Percentiles rank a stretch among this genome's conserved stretches.
Evolutionary conservation across 2,329 filamentous ascomycete species (phyloP).

Genomic region (Nakataea oryzae): DNA sequence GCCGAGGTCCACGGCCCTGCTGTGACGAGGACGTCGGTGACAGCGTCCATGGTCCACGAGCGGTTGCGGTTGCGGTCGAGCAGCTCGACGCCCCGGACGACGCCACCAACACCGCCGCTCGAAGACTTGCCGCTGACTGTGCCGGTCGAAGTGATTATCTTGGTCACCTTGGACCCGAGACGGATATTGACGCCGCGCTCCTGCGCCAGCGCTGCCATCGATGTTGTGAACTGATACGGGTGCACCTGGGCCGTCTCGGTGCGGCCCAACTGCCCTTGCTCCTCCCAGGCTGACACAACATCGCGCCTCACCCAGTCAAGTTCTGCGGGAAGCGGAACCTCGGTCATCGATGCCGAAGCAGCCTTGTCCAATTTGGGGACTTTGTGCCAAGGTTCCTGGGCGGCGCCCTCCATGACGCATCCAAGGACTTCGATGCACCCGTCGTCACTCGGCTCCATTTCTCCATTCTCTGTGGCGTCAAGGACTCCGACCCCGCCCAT

Average conservation of each 20-base stretch:
- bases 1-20: conserved; percentile 54
- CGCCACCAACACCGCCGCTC: conserved; percentile 15
- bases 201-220: conserved; percentile 67
- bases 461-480: not conserved
- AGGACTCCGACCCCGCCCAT: too few species aligned
- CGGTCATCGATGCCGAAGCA: conserved; percentile 35
- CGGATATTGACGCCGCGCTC: conserved; percentile 59
- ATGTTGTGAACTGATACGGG: conserved; percentile 79
- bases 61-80: conserved; percentile 33
- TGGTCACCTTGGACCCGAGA: conserved; percentile 55
- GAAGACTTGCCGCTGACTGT: conserved; percentile 10
- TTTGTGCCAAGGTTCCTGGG: conserved; percentile 37
- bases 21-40: conserved; percentile 43
- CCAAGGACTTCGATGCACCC: not conserved
- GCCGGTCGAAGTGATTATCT: conserved; percentile 42
- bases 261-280: conserved; percentile 63
- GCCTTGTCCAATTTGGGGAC: conserved; percentile 47
- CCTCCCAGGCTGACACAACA: conserved; percentile 58
- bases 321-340: conserved; percentile 42
- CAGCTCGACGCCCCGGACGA: conserved; percentile 50
- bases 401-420: not conserved
- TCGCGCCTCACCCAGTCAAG: conserved; percentile 78
- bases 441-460: not conserved
- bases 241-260: conserved; percentile 88
- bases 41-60: conserved; percentile 24